Base-by-base conservation (phyloP, 1,284 basidiomycete species). In the Tilletia caries region DNA sequence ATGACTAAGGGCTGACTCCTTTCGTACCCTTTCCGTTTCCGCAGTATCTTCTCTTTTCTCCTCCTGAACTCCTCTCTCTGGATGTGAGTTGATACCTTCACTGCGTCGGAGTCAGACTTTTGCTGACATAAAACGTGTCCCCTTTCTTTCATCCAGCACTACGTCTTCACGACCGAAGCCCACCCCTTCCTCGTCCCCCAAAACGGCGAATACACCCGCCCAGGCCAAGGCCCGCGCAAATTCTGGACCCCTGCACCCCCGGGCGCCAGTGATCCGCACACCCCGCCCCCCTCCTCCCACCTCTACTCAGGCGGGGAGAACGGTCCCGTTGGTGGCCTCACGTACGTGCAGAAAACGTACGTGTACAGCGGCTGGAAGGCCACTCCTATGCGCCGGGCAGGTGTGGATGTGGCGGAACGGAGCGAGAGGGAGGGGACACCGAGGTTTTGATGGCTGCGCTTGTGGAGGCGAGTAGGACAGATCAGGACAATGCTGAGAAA, bases 131-230 rank as follows among this genome's bases (percentile, higher is more conserved):
- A n/a, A n/a, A n/a, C n/a, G 54, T 29, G 6, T 25, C 23, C 13
- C 27, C 32, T 44, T 66, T 52, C n/a, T 60, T 29, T 15, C 18
- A 20, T 34, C 25, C 43, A 69, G 68, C 80, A 88, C 74, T 88
- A 86, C 74, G 87, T 88, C 41, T 84, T 87, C 68, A 86, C 86
- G 32, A 87, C 86, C 15, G 85, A 79, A 67, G 81, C 81, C 60
- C 81, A 83, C 65, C 81, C 80, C 13, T 68, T 83, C 13, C 73
- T 82, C n/a, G 68, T 69, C 10, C 80, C 81, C 3, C 52, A 75
- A 68, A 60, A 77, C 12, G 79, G 79, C 27, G 66, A 65, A 33
- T 82, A 75, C 76, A 72, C 67, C 2, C 23, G 32, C 1, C 71
- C 81, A 0, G 80, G 79, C 10, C 52, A 73, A 13, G 79, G 79